These are phyloP conservation scores for Aspergillus sparsus DNA, from an alignment of 495 filamentous ascomycete genomes.

Conservation along the genomic window DNA sequence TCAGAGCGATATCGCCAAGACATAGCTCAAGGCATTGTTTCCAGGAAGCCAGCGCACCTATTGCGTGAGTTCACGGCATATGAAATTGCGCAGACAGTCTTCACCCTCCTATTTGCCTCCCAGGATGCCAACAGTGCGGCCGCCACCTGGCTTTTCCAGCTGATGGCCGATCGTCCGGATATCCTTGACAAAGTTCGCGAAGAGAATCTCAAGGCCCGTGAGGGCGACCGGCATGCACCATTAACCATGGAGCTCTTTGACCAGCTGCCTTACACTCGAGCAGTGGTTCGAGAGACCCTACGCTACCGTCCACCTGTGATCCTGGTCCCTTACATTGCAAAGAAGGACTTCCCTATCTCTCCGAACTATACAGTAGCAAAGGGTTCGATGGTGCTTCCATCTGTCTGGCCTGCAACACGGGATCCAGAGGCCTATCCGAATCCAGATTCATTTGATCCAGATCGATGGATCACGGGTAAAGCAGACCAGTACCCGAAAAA, in stretches of 20 bases:
- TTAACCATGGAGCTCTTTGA: slow-evolving; percentile 84
- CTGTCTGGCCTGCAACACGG: slow-evolving; percentile 85
- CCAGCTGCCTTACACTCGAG: slow-evolving; percentile 85
- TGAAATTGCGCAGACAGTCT: slow-evolving; percentile 92
- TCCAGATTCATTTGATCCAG: slow-evolving; percentile 82
- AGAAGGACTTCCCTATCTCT: slow-evolving; percentile 93
- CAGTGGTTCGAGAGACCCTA: slow-evolving; percentile 88
- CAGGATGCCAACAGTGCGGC: slow-evolving; percentile 96
- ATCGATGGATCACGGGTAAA: slow-evolving; percentile 87
- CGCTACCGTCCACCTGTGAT: slow-evolving; percentile 95
- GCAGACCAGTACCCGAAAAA: slow-evolving; percentile 95
- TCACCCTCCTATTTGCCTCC: slow-evolving; percentile 97
- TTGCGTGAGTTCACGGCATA: slow-evolving; percentile 86
- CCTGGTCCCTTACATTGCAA: slow-evolving; percentile 95
- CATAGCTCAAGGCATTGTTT: slow-evolving; percentile 67
- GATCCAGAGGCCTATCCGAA: slow-evolving; percentile 91
- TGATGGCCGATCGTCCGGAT: slow-evolving; percentile 91
- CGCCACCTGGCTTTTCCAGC: slow-evolving; percentile 91
- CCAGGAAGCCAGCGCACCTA: slow-evolving; percentile 77
- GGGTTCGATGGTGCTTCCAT: slow-evolving; percentile 91
- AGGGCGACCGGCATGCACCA: slow-evolving; percentile 70
- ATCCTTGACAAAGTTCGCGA: slow-evolving; percentile 87
- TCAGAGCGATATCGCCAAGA: slow-evolving; percentile 76
- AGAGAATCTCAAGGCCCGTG: slow-evolving; percentile 78
- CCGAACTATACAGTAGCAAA: slow-evolving; percentile 87